Evolutionary conservation across 306 rosid genomes (phyloP).

Genomic region (Macrotyloma uniflorum): DNA sequence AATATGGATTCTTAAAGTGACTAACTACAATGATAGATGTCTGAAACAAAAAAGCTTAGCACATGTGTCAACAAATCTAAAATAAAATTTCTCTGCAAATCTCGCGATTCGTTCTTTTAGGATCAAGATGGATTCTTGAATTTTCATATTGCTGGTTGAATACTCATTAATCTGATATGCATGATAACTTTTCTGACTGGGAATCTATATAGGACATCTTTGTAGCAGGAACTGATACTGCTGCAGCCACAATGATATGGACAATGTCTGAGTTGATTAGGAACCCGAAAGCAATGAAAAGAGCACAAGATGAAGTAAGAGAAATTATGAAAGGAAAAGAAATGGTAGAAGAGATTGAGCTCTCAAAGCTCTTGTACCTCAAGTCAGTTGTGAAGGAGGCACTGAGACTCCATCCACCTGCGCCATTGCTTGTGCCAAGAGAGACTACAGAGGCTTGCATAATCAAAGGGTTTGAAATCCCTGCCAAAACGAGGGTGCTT

Average conservation of each 20-base stretch:
- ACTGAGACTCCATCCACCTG: slow-evolving; percentile 56
- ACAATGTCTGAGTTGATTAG: slow-evolving; percentile 50
- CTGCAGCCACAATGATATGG: slow-evolving; percentile 46
- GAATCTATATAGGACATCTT: slow-evolving; percentile 37
- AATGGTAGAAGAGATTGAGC: slow-evolving; percentile 37
- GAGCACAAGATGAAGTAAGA: slow-evolving; percentile 46
- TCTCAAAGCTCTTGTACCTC: slow-evolving; percentile 35
- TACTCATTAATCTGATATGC: neutral
- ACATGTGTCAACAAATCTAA: no score
- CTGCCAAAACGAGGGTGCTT: slow-evolving; percentile 30
- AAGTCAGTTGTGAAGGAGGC: slow-evolving; percentile 53
- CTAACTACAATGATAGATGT: no score
- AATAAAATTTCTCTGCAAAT: no score
- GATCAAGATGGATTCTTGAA: no score
- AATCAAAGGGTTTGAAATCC: slow-evolving; percentile 41
- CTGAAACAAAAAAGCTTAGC: no score
- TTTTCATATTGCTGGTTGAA: neutral
- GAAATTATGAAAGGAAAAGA: neutral
- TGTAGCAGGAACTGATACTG: slow-evolving; percentile 48
- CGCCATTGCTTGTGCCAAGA: slow-evolving; percentile 48
- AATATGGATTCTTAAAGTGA: no score
- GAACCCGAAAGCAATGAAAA: slow-evolving; percentile 45
- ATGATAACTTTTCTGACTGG: neutral
- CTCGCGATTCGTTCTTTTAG: no score
- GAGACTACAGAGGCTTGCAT: slow-evolving; percentile 36